Conservation (phyloP, 2,329 filamentous ascomycete species). For the Fusarium luffae region DNA sequence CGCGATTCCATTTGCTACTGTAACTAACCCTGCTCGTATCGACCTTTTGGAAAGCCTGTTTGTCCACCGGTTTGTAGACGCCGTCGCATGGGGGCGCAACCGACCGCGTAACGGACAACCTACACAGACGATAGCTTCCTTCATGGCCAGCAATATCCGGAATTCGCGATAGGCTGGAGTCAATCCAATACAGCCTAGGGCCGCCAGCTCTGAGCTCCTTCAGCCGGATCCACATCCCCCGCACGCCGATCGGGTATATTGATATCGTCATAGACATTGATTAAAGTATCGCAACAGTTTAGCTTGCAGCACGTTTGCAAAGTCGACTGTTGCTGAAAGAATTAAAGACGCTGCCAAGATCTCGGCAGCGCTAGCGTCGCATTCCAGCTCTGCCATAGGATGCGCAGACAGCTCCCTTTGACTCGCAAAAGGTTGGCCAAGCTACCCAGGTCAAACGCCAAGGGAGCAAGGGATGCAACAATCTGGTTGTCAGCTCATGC, state of each 20-base stretch:
- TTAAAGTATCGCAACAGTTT: slow-evolving; percentile 19
- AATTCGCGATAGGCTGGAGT: slow-evolving; percentile 5
- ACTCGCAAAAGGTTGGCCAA: slow-evolving; percentile 9
- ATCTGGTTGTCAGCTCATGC: slow-evolving; percentile 24
- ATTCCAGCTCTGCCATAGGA: slow-evolving; percentile 23
- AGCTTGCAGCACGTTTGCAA: slow-evolving; percentile 15
- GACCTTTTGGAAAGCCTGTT: slow-evolving; percentile 22
- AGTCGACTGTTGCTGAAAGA: slow-evolving; percentile 1
- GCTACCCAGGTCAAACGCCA: not conserved
- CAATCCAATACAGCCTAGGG: slow-evolving; percentile 11
- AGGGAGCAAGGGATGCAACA: slow-evolving; percentile 17
- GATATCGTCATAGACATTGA: slow-evolving; percentile 39
- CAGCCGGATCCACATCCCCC: slow-evolving; percentile 24
- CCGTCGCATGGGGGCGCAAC: slow-evolving; percentile 7
- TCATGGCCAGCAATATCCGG: slow-evolving; percentile 9
- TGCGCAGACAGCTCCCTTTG: slow-evolving; percentile 14
- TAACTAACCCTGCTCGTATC: slow-evolving; percentile 23
- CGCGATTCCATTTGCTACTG: slow-evolving; percentile 23
- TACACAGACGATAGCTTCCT: slow-evolving; percentile 25
- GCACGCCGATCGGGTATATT: slow-evolving; percentile 27
- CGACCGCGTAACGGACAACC: slow-evolving; percentile 36
- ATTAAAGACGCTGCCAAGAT: slow-evolving; percentile 33
- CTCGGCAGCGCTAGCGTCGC: slow-evolving; percentile 27
- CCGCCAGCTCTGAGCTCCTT: slow-evolving; percentile 3
- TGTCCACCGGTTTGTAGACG: slow-evolving; percentile 2